phyloP scores from a whole-genome alignment of 768 basidiomycete genomes.

The Amanita subjunquillea region DNA sequence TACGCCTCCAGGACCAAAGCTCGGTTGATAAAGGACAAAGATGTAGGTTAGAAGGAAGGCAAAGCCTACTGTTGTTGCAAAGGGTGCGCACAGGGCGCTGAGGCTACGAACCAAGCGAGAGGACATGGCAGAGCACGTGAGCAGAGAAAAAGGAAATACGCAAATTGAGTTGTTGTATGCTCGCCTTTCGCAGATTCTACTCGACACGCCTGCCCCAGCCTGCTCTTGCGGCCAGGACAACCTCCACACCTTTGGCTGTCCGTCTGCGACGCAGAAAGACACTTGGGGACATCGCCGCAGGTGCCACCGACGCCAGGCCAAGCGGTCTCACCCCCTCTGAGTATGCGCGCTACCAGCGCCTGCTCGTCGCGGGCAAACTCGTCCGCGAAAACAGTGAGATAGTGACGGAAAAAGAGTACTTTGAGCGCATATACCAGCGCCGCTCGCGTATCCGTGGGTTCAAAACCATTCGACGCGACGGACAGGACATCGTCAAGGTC shows the following conservation, averaged over 20 bases:
- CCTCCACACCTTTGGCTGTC: constrained; percentile 67
- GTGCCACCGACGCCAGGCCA: constrained; percentile 34
- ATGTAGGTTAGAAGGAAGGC: constrained; percentile 64
- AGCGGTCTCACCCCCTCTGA: constrained; percentile 61
- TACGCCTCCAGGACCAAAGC: constrained; percentile 54
- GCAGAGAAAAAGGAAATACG: not conserved
- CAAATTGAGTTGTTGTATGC: constrained; percentile 15
- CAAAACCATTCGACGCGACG: constrained; percentile 26
- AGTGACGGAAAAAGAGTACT: constrained; percentile 48
- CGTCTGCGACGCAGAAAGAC: constrained; percentile 55
- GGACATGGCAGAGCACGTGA: constrained; percentile 13
- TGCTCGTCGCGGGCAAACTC: constrained; percentile 42
- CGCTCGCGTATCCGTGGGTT: constrained; percentile 64
- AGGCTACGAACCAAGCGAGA: constrained; percentile 38
- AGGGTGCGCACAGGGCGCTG: constrained; percentile 46
- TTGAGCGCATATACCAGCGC: constrained; percentile 41
- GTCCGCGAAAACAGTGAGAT: constrained; percentile 22
- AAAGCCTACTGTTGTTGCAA: constrained; percentile 54
- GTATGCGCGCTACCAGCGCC: constrained; percentile 48
- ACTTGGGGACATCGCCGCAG: constrained; percentile 23
- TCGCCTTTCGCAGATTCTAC: constrained; percentile 25
- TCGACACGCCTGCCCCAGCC: constrained; percentile 28
- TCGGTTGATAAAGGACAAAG: constrained; percentile 76
- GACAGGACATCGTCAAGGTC: constrained; percentile 38
- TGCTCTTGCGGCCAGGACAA: constrained; percentile 47